Percentiles rank a stretch among this genome's conserved stretches.
These are phyloP conservation scores for Annulohypoxylon truncatum DNA, from an alignment of 2,329 filamentous ascomycete genomes.

Conservation along the genomic window DNA sequence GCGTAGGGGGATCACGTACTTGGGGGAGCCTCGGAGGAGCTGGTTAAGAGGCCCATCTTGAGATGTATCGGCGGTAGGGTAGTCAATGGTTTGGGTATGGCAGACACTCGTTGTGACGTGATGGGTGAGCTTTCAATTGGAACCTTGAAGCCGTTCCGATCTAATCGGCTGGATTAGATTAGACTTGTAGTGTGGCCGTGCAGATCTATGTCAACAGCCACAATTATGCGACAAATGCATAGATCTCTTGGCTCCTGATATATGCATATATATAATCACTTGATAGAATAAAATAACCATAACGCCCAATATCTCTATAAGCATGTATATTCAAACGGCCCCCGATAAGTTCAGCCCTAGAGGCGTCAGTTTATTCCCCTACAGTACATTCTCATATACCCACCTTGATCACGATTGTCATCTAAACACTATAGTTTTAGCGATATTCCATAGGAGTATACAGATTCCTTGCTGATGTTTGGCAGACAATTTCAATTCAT, in stretches of 20 bases:
- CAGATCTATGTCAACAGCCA: not conserved
- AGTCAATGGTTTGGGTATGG: constrained; percentile 21
- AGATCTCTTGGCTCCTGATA: too few relatives aligned
- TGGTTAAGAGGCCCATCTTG: constrained; percentile 42
- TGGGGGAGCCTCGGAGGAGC: constrained; percentile 45
- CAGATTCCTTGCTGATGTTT: not conserved
- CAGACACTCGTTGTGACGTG: not conserved
- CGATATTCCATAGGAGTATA: not conserved
- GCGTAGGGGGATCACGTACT: constrained; percentile 40
- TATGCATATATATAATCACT: too few relatives aligned
- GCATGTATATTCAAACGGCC: too few relatives aligned
- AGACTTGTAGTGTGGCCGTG: not conserved
- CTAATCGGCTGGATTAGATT: not conserved
- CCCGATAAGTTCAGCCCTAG: too few relatives aligned
- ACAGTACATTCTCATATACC: not conserved
- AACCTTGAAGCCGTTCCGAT: not conserved
- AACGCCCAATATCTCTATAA: too few relatives aligned
- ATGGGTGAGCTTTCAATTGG: constrained; percentile 3
- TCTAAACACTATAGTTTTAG: not conserved
- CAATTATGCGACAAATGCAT: not conserved
- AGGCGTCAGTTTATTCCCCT: too few relatives aligned
- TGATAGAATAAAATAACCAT: too few relatives aligned
- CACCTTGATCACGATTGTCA: too few relatives aligned
- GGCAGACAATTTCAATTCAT: not conserved
- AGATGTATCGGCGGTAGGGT: constrained; percentile 9